Evolutionary conservation across 768 basidiomycete species (phyloP).

Genomic region (Kwoniella newhampshirensis): DNA sequence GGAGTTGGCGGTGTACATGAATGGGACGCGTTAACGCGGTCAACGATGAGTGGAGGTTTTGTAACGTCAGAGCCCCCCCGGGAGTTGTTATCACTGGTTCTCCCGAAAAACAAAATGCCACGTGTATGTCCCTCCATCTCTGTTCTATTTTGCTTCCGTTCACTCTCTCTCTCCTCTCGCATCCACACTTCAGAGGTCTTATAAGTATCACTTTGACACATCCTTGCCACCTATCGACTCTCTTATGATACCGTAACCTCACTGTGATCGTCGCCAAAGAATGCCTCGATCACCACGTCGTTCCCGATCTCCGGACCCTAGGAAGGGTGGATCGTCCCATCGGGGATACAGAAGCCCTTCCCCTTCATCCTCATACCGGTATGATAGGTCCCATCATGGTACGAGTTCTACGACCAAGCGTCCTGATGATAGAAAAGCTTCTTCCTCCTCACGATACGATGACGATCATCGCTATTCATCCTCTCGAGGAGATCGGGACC

Average conservation of each 20-base stretch:
- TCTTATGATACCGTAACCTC: neutral
- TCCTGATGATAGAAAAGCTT: constrained; percentile 32
- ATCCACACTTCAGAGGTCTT: no score
- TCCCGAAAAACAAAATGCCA: no score
- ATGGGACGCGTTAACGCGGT: no score
- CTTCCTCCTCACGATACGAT: constrained; percentile 22
- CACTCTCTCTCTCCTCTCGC: neutral
- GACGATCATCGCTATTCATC: constrained; percentile 19
- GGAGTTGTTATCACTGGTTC: no score
- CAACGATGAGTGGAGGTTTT: no score
- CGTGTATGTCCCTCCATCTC: neutral
- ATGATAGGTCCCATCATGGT: constrained; percentile 28
- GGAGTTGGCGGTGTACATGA: no score
- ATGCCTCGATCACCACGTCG: constrained; percentile 33
- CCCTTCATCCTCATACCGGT: constrained; percentile 25
- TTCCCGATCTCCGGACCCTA: constrained; percentile 25
- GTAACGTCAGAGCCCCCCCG: no score
- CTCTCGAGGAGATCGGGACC: constrained; percentile 23
- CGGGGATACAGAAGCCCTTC: constrained; percentile 24
- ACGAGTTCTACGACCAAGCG: constrained; percentile 25
- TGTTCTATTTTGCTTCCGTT: constrained; percentile 6
- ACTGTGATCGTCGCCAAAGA: neutral
- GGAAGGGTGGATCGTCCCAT: constrained; percentile 1
- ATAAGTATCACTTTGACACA: neutral
- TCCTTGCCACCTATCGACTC: neutral